Base-by-base conservation (phyloP, 208 protist species). In the Porcisia hertigi region DNA sequence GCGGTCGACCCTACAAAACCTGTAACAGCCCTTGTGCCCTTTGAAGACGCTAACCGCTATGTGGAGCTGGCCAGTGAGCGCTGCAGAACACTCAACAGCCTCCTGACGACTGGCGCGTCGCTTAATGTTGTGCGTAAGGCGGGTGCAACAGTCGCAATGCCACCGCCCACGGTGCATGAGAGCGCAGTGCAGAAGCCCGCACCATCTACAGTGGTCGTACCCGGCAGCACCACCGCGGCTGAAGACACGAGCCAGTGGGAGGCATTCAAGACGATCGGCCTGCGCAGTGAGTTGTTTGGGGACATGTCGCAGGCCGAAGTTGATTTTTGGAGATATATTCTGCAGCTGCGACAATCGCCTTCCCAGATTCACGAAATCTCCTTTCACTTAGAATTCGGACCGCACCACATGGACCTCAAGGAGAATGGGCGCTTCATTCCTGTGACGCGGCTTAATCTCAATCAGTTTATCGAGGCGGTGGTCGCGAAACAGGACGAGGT, bases 391-490 rank as follows among this genome's bases (percentile, higher is more conserved):
- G 77, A 82, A 55, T 82, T 82, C 20, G 77, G 77, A 1, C 65
- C 66, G 11, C 58, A 65, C 30, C 49, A 57, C 47, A 73, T 88
- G 14, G 65, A 75, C 60, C 77, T 91, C 8, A 79, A 79, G 41
- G 63, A 64, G 20, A 84, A 87, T 55, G 84, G 75, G 23, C 59
- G 71, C 43, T 78, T 75, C 20, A 75, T 85, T 9, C 62, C 73
- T 2, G 78, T 91, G 34, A 81, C 77, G 18, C 78, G 78, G 62
- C 41, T 79, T 45, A 91, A 91, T 81, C 66, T 86, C 18, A 71
- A 76, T 36, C 60, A 85, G 55, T 91, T 91, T 59, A 76, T 82
- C 54, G 72, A 64, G 47, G 57, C 71, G 5, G 75, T 77, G 1
- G 71, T 83, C 66, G n/a, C 52, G 49, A 64, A 74, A 52, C 81